Evolutionary conservation across 1,284 basidiomycete genomes (phyloP).

Genomic region (Coniophora puteana): DNA sequence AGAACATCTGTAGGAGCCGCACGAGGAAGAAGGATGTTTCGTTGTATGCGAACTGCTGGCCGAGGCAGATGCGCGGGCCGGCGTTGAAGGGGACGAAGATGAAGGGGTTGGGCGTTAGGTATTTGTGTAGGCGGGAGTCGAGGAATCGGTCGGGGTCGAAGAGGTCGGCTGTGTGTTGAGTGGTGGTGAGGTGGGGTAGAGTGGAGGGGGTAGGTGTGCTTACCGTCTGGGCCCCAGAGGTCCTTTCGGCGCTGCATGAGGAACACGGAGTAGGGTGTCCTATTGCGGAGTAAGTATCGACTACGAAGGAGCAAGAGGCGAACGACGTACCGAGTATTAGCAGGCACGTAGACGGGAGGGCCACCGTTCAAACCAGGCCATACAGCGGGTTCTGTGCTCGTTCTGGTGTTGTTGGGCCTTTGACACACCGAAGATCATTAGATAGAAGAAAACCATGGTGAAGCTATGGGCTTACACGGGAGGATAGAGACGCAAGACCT

Average conservation of each 20-base stretch:
- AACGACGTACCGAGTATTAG: constrained; percentile 41
- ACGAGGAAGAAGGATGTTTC: constrained; percentile 38
- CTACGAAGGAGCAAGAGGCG: no score
- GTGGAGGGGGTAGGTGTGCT: background rate
- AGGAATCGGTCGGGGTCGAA: constrained; percentile 40
- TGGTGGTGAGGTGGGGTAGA: background rate
- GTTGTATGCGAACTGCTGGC: constrained; percentile 43
- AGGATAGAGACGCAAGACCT: constrained; percentile 61
- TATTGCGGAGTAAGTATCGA: constrained; percentile 7
- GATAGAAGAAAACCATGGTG: no score
- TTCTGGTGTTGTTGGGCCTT: no score
- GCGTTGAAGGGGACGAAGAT: constrained; percentile 37
- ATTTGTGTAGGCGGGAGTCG: constrained; percentile 27
- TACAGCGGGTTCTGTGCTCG: constrained; percentile 37
- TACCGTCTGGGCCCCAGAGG: constrained; percentile 37
- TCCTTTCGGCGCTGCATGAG: constrained; percentile 32
- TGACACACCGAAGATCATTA: no score
- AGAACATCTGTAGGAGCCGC: constrained; percentile 36
- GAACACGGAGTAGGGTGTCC: constrained; percentile 29
- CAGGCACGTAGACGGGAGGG: constrained; percentile 25
- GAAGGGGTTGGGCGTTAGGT: constrained; percentile 31
- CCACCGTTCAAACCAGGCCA: constrained; percentile 34
- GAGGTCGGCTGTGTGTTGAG: constrained; percentile 21
- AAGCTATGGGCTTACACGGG: constrained; percentile 54
- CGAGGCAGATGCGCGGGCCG: constrained; percentile 45